phyloP scores from a whole-genome alignment of 2,329 filamentous ascomycete genomes.

The Aspergillus ochraceoroseus region DNA sequence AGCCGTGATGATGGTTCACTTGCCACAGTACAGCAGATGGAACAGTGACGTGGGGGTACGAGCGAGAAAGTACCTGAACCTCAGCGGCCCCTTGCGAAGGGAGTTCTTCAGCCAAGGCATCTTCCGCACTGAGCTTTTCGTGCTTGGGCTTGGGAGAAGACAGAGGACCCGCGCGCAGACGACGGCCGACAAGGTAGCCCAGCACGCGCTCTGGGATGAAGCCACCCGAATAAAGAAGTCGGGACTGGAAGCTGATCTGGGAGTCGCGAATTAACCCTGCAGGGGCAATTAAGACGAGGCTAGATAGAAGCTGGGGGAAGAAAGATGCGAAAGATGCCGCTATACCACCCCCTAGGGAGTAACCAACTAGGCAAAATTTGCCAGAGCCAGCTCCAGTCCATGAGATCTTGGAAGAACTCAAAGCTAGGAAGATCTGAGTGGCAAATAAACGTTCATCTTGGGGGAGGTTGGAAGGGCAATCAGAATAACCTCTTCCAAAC shows the following conservation, averaged over 20 bases:
- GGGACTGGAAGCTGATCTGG: conserved; percentile 58
- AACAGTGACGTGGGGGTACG: conserved; percentile 53
- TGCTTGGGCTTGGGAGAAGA: conserved; percentile 30
- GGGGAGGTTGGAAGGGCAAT: conserved; percentile 60
- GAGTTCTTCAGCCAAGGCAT: conserved; percentile 42
- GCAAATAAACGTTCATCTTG: conserved; percentile 71
- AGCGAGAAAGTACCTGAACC: conserved; percentile 50
- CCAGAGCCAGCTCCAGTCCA: conserved; percentile 54
- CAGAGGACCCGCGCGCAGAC: conserved; percentile 46
- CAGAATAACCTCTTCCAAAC: conserved; percentile 69
- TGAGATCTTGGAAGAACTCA: conserved; percentile 63
- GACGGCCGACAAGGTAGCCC: conserved; percentile 48
- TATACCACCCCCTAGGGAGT: conserved; percentile 74
- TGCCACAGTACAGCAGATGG: conserved; percentile 66
- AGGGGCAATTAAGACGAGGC: conserved; percentile 72
- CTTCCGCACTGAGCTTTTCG: conserved; percentile 37
- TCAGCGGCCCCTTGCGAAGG: conserved; percentile 31
- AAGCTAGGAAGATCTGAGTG: conserved; percentile 64
- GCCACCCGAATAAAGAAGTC: conserved; percentile 58
- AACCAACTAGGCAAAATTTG: conserved; percentile 68
- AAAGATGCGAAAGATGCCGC: conserved; percentile 64
- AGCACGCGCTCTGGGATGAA: conserved; percentile 57
- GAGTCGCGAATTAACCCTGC: conserved; percentile 66
- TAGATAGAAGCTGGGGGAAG: conserved; percentile 63
- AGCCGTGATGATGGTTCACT: conserved; percentile 60